A percentile compares a stretch with the other conserved stretches of the same genome.
Evolutionary conservation across 2,329 filamentous ascomycete species (phyloP).

Genomic region (Colletotrichum sp.): DNA sequence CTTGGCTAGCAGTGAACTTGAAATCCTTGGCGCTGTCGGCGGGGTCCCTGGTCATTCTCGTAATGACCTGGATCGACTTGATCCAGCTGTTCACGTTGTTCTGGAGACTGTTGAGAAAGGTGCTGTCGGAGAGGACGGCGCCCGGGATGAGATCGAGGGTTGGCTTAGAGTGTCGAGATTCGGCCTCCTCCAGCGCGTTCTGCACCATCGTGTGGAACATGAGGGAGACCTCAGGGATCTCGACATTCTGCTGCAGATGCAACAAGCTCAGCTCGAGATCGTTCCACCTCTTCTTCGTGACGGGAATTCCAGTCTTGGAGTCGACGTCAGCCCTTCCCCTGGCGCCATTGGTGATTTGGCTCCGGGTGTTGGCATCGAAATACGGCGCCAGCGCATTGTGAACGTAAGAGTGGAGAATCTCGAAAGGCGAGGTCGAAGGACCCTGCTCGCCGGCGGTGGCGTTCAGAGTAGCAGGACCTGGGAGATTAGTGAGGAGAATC

Average conservation of each 20-base stretch:
- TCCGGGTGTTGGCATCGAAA: conserved; percentile 95
- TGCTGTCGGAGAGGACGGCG: conserved; percentile 82
- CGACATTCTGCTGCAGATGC: conserved; percentile 95
- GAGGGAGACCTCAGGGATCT: conserved; percentile 91
- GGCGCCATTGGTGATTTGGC: conserved; percentile 66
- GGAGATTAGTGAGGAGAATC: conserved; percentile 91
- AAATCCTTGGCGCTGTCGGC: conserved; percentile 59
- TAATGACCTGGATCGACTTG: conserved; percentile 96
- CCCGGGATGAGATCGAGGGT: conserved; percentile 80
- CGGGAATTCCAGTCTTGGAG: conserved; percentile 90
- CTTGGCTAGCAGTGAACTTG: conserved; percentile 80
- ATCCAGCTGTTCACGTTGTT: conserved; percentile 97
- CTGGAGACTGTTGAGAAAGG: conserved; percentile 92
- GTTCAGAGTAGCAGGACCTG: conserved; percentile 76
- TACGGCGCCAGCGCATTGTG: conserved; percentile 93
- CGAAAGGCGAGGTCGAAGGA: conserved; percentile 80
- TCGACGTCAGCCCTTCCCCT: conserved; percentile 84
- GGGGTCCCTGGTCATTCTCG: conserved; percentile 89
- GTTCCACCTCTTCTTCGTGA: conserved; percentile 96
- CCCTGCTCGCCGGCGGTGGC: conserved; percentile 73
- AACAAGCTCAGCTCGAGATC: conserved; percentile 90
- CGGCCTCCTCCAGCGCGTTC: conserved; percentile 79
- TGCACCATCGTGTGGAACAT: conserved; percentile 90
- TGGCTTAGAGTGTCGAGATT: conserved; percentile 68
- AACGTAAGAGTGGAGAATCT: conserved; percentile 89